phyloP scores from a whole-genome alignment of 169 alveolate genomes.

The Cryptosporidium sp. region DNA sequence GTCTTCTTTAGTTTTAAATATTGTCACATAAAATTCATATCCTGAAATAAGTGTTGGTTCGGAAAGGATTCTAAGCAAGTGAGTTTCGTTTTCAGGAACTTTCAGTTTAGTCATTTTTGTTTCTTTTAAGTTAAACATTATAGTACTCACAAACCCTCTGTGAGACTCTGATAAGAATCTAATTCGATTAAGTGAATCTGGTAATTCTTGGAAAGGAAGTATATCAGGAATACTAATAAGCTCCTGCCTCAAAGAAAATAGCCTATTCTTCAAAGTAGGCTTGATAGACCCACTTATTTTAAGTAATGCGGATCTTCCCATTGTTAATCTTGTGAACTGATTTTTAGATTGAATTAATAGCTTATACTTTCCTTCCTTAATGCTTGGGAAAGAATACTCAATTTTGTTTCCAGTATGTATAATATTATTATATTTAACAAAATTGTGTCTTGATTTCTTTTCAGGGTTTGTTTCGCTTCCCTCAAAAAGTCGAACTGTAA shows the following conservation, averaged over 20 bases:
- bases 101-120: slow-evolving; percentile 13
- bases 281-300: slow-evolving; percentile 20
- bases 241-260: slow-evolving; percentile 58
- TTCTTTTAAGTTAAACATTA: slow-evolving; percentile 53
- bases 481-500: slow-evolving; percentile 1
- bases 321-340: slow-evolving; percentile 12
- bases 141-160: slow-evolving; percentile 28
- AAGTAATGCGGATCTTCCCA: slow-evolving; percentile 32
- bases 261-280: slow-evolving; percentile 17
- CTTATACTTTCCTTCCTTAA: slow-evolving; percentile 33
- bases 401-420: slow-evolving; percentile 20
- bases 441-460: slow-evolving; percentile 1
- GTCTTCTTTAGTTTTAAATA: slow-evolving; percentile 24
- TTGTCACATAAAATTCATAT: slow-evolving; percentile 41
- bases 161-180: slow-evolving; percentile 50
- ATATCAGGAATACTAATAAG: slow-evolving; percentile 55
- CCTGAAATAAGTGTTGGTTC: slow-evolving; percentile 70
- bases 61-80: slow-evolving; percentile 23
- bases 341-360: slow-evolving; percentile 20
- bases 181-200: slow-evolving; percentile 63
- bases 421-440: neutral
- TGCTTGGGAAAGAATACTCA: slow-evolving; percentile 32
- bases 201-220: slow-evolving; percentile 61
- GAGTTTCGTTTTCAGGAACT: slow-evolving; percentile 21
- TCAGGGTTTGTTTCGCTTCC: neutral